Base-by-base conservation (phyloP, 2,329 filamentous ascomycete genomes). In the Didymella pomorum region DNA sequence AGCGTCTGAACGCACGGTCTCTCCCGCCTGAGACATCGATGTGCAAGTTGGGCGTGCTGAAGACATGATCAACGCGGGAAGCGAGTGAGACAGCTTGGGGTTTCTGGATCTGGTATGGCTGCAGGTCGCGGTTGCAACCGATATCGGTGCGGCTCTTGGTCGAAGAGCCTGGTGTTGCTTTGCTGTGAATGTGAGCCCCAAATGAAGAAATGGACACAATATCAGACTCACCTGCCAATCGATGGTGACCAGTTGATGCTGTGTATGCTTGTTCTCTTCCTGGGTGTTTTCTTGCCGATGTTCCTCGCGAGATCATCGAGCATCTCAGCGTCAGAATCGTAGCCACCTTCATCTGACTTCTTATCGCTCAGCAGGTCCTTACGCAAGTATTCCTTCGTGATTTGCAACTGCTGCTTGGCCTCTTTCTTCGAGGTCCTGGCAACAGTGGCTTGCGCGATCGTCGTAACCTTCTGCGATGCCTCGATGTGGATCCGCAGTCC, bases 281-380 rank as follows among this genome's bases (percentile, higher is more conserved):
- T 65, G 0, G 70, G 65, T 12, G 67, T 60, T 47, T 64, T 72
- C 57, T 69, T 76, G 2, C 66, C 71, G 2, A 74, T 58, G 37
- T 72, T 69, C 37, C 51, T 70, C 7, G 69, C 72, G 29, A 76
- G 62, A 33, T 75, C 72, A 44, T 72, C 68, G 14, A 79, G 56
- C 23, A 72, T 62, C 53, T 71, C 56, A 28, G 76, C 76, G 64
- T 79, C 77, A 12, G 70, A 66, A 55, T 79, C 76, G 41, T 77
- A 79, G 12, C 73, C 74, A 8, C 74, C 74, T 44, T 76, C 67
- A 25, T 68, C 64, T 7, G 71, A 67, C 47, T 63, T 67, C 60
- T 71, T 73, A 56, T 73, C 65, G 43, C 68, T 73, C 3, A 76
- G 59, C 2, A 77, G 58, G 21, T 76, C 64, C n/a, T 72, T 76